phyloP scores from a whole-genome alignment of 169 alveolate genomes.

The Plasmodium relictum region DNA sequence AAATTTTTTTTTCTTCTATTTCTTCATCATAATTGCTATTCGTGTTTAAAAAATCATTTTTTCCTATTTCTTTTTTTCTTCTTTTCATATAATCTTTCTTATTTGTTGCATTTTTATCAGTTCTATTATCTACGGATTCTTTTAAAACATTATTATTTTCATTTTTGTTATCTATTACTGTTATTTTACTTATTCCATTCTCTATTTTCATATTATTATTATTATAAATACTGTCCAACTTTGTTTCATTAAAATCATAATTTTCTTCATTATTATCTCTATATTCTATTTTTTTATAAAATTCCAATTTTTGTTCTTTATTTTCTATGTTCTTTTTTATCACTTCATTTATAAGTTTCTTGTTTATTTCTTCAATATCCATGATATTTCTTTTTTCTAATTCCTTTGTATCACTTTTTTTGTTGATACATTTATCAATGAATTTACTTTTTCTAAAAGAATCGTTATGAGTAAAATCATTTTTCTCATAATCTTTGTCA shows the following conservation, averaged over 20 bases:
- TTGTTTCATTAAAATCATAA: too few species aligned
- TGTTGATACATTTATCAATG: background rate
- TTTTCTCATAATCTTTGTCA: constrained; percentile 23
- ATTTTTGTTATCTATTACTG: too few species aligned
- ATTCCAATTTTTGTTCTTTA: background rate
- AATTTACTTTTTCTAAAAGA: background rate
- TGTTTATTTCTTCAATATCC: background rate
- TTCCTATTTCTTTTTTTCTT: background rate
- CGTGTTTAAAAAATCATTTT: background rate
- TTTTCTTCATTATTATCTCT: too few species aligned
- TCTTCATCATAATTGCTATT: background rate
- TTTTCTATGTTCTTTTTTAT: background rate
- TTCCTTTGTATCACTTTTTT: background rate
- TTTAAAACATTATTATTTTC: too few species aligned
- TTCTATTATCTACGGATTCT: too few species aligned
- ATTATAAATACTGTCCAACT: too few species aligned
- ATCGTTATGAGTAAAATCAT: background rate
- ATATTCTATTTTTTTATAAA: too few species aligned
- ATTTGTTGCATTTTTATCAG: background rate
- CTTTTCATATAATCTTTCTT: background rate
- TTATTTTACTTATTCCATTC: too few species aligned
- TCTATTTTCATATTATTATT: too few species aligned
- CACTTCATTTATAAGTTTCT: background rate
- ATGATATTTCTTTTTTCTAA: background rate
- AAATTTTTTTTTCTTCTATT: background rate